Evolutionary conservation across 179 eudicot species (phyloP).

Genomic region (Silene noctiflora): DNA sequence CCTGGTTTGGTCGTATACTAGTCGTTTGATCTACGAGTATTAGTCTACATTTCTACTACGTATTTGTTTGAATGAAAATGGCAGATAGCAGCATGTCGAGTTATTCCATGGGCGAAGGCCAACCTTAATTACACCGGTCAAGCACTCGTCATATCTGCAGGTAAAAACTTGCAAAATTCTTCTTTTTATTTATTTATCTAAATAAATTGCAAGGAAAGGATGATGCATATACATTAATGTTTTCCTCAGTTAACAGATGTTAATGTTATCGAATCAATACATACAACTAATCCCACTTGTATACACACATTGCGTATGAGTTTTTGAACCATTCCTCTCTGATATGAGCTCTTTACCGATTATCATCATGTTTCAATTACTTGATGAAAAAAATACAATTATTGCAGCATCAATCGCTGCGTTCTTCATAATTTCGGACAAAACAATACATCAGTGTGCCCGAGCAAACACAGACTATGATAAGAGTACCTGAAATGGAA

Average conservation of each 20-base stretch:
- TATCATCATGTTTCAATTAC: background rate
- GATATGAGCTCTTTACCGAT: background rate
- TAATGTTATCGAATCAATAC: no score
- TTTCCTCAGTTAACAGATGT: no score
- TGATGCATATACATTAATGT: no score
- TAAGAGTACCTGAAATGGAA: slow-evolving; percentile 30
- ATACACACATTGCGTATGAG: background rate
- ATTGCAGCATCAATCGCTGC: slow-evolving; percentile 74
- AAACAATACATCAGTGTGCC: slow-evolving; percentile 65
- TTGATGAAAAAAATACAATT: background rate
- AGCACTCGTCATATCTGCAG: slow-evolving; percentile 80
- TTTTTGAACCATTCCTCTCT: background rate
- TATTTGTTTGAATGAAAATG: slow-evolving; percentile 11
- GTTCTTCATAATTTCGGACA: slow-evolving; percentile 79
- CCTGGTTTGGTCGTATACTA: background rate
- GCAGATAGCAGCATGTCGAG: slow-evolving; percentile 58
- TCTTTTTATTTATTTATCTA: no score
- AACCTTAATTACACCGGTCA: slow-evolving; percentile 76
- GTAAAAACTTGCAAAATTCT: slow-evolving; percentile 25
- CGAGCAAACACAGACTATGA: slow-evolving; percentile 56
- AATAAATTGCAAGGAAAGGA: no score
- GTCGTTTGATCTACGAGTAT: background rate
- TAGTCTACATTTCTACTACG: no score
- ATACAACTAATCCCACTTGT: background rate
- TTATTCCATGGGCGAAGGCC: slow-evolving; percentile 80